Conservation (phyloP, 805 yeast species). For the Candida ovalis region DNA sequence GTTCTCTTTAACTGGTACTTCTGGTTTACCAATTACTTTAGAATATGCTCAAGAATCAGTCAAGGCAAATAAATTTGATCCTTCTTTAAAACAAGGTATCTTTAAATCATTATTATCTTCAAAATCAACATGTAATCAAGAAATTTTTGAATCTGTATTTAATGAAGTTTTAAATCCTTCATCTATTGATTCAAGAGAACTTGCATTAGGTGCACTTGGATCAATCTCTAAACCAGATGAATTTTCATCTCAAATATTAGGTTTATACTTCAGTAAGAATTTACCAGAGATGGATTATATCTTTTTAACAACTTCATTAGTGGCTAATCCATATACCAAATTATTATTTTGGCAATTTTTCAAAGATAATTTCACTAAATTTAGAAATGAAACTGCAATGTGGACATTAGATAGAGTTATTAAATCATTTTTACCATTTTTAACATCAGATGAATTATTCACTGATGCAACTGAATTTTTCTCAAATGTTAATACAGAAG, state of each 20-base stretch:
- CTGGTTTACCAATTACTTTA: conserved; percentile 36
- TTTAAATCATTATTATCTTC: conserved; percentile 41
- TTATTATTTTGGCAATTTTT: conserved; percentile 47
- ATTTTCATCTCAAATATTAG: conserved; percentile 38
- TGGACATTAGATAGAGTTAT: conserved; percentile 35
- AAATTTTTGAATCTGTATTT: conserved; percentile 38
- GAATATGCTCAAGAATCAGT: conserved; percentile 11
- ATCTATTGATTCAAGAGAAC: conserved; percentile 56
- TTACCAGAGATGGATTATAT: conserved; percentile 60
- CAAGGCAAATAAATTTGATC: conserved; percentile 20
- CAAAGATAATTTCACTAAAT: conserved; percentile 41
- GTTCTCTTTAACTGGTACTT: conserved; percentile 38
- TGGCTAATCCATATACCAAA: conserved; percentile 43
- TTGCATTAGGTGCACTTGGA: conserved; percentile 55
- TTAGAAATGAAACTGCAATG: conserved; percentile 37
- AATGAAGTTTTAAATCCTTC: conserved; percentile 48
- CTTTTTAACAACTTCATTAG: conserved; percentile 44
- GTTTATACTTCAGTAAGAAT: conserved; percentile 37
- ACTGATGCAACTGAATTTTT: conserved; percentile 42
- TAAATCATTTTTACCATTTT: conserved; percentile 31
- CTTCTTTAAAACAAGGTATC: conserved; percentile 42
- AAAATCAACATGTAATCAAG: conserved; percentile 29
- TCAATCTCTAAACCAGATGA: conserved; percentile 32
- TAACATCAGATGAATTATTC: conserved; percentile 34
- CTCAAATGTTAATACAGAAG: conserved; percentile 42